A percentile compares a stretch with the other conserved stretches of the same genome.
Evolutionary conservation across 306 rosid species (phyloP).

Genomic region (Gynostemma pentaphyllum): DNA sequence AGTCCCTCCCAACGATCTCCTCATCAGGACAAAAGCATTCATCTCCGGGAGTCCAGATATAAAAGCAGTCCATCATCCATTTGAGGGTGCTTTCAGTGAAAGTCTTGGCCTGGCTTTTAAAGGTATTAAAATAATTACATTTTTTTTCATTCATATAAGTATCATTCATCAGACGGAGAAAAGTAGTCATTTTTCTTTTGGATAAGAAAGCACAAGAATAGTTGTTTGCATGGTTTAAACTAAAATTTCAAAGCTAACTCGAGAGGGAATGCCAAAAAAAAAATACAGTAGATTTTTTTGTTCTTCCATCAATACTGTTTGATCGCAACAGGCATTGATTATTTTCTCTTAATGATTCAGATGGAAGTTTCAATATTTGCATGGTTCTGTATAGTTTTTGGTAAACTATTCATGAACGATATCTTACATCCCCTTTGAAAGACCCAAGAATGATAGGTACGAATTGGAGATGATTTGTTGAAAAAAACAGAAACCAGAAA

Average conservation of each 20-base stretch:
- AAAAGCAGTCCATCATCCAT: constrained; percentile 28
- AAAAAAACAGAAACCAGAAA: too few species aligned
- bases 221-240: not conserved
- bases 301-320: not conserved
- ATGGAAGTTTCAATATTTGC: not conserved
- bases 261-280: not conserved
- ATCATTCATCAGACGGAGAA: not conserved
- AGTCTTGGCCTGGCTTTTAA: constrained; percentile 6
- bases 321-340: not conserved
- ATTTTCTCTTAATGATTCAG: not conserved
- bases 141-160: not conserved
- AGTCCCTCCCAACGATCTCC: constrained; percentile 23
- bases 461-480: too few species aligned
- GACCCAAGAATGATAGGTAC: too few species aligned
- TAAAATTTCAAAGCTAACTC: not conserved
- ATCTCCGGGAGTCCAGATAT: constrained; percentile 19
- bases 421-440: too few species aligned
- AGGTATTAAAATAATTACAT: not conserved
- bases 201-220: not conserved
- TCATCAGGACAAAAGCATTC: constrained; percentile 17
- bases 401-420: too few species aligned
- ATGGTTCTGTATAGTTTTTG: not conserved
- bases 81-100: constrained; percentile 14
- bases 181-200: not conserved
- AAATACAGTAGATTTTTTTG: not conserved